Evolutionary conservation across 805 yeast species (phyloP), one percentile per base, ranked within the genome.

Genomic region (Barnettozyma siamensis): DNA sequence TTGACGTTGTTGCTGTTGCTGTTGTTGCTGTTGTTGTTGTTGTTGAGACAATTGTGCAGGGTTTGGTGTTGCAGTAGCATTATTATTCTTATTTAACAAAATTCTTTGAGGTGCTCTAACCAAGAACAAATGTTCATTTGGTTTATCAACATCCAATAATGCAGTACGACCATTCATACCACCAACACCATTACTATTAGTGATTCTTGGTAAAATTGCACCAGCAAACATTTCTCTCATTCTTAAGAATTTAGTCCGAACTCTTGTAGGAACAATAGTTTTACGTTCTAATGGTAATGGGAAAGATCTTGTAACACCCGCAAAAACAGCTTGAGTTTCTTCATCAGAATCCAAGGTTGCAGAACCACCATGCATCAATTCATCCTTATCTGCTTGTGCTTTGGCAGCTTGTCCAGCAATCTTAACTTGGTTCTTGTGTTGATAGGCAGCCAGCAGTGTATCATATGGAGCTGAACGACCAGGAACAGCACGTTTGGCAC

Each of bases 391-490:
- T 42, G 83, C 87, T 37, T 84, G 83, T 3, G 85, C 87, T 50
- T 83, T 79, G 0, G 88, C 89, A 33, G 85, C 84, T 37, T 78
- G 83, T 2, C 88, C 86, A 3, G 89, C 95, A 44, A 84, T 70
- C 59, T 87, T 88, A 29, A 94, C 91, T 62, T 93, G 97, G 59
- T 91, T 91, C 53, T 87, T 78, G 53, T 88, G 80, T 65, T 93
- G 99, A 58, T 91, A 89, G 15, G 88, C 89, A 17, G 89, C 88
- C 42, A 93, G 68, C 40, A 93, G 67, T 23, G 78, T 80, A 60
- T 93, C 99, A 64, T 88, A 93, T 1, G 96, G 88, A 7, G 93
- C 89, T 28, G 95, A 80, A 53, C 99, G 74, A 10, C 99, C 99
- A 15, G 78, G 80, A 17, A 93, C 99, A 1, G 96, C 89, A 53